These are phyloP conservation scores for Collybiopsis luxurians DNA, from an alignment of 768 basidiomycete genomes.

Conservation along the genomic window DNA sequence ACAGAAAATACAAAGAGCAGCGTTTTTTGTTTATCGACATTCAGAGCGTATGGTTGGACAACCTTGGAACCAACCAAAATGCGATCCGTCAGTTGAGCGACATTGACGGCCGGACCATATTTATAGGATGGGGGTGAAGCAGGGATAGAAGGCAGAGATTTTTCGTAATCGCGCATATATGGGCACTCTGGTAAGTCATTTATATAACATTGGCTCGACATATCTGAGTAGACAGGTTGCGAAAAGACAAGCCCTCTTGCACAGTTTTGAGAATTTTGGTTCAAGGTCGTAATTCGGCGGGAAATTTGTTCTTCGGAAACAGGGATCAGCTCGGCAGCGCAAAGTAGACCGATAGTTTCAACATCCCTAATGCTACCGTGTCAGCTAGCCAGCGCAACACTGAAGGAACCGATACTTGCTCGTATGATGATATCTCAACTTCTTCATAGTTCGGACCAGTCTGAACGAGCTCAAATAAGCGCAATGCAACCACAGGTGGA, in stretches of 20 bases:
- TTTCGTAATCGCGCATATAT: not conserved
- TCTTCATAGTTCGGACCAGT: conserved; percentile 50
- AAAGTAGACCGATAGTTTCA: conserved; percentile 66
- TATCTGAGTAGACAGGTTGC: too few relatives aligned
- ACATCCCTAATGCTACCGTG: conserved; percentile 41
- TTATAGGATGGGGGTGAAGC: not conserved
- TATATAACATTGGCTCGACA: too few relatives aligned
- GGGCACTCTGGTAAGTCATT: too few relatives aligned
- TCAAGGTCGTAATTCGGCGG: not conserved
- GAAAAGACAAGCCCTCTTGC: not conserved
- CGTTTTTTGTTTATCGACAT: conserved; percentile 52
- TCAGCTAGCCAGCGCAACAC: conserved; percentile 10
- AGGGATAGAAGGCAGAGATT: not conserved
- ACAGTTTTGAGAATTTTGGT: not conserved
- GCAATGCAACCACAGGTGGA: conserved; percentile 57
- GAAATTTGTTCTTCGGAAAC: conserved; percentile 30
- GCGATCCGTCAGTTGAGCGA: not conserved
- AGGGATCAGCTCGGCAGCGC: conserved; percentile 76
- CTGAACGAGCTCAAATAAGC: conserved; percentile 40
- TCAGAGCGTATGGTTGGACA: conserved; percentile 51
- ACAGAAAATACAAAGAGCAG: conserved; percentile 68
- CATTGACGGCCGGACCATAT: not conserved
- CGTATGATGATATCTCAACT: not conserved
- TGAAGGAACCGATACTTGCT: not conserved
- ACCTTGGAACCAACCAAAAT: conserved; percentile 58